Evolutionary conservation across 495 filamentous ascomycete genomes (phyloP).

Genomic region (Haplographium delicatum): DNA sequence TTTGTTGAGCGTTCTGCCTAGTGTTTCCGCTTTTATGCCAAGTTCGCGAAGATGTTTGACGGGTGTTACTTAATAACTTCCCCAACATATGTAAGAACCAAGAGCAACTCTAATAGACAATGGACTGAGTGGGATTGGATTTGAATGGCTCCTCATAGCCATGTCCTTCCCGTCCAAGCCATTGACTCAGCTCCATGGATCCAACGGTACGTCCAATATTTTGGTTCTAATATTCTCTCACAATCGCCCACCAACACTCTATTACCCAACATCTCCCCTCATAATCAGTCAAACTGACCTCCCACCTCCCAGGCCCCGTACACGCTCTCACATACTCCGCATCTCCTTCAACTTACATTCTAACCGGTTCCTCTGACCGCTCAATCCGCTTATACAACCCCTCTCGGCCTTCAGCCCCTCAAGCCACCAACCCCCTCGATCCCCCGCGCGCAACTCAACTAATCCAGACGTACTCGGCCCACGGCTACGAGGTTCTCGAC

Average conservation of each 20-base stretch:
- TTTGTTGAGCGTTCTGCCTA: too few species aligned
- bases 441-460: constrained; percentile 40
- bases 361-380: constrained; percentile 84
- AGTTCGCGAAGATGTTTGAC: too few species aligned
- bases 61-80: too few species aligned
- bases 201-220: constrained; percentile 26
- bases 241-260: background rate
- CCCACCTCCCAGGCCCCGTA: constrained; percentile 52
- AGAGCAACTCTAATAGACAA: too few species aligned
- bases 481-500: constrained; percentile 86
- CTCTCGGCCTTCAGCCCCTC: constrained; percentile 37
- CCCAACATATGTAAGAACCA: too few species aligned
- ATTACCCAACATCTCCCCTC: background rate
- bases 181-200: constrained; percentile 24
- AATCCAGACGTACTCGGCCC: constrained; percentile 81
- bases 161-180: constrained; percentile 25
- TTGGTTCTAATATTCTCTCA: too few species aligned
- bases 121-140: too few species aligned
- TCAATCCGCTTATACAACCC: constrained; percentile 76
- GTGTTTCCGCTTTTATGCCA: too few species aligned
- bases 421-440: constrained; percentile 32
- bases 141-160: background rate
- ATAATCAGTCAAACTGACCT: background rate
- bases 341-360: constrained; percentile 65
- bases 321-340: constrained; percentile 69